Conservation (phyloP, 257 asterid species). For the Vinca minor region DNA sequence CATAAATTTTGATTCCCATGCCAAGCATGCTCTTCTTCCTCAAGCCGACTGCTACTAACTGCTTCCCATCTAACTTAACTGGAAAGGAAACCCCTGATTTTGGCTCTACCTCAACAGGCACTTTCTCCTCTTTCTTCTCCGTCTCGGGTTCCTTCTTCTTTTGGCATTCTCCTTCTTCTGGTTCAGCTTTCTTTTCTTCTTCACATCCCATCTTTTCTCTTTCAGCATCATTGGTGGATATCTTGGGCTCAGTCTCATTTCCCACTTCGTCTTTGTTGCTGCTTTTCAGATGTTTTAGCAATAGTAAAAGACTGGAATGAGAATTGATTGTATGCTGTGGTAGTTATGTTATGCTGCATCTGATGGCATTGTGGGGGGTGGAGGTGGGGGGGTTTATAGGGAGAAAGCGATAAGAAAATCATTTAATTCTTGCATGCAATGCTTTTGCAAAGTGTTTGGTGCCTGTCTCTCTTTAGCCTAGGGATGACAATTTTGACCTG, state of each 20-base stretch:
- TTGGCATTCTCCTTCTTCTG: constrained; percentile 22
- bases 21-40: constrained; percentile 80
- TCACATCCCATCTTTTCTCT: constrained; percentile 24
- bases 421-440: constrained; percentile 25
- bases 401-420: constrained; percentile 10
- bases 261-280: constrained; percentile 16
- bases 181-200: too few relatives aligned
- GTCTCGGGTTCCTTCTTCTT: constrained; percentile 20
- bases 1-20: constrained; percentile 56
- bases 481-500: too few relatives aligned
- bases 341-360: background rate
- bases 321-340: constrained; percentile 18
- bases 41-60: constrained; percentile 49
- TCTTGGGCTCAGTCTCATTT: constrained; percentile 14
- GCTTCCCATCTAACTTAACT: constrained; percentile 47
- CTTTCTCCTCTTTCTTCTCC: constrained; percentile 30
- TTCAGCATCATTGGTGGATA: constrained; percentile 5
- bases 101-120: constrained; percentile 48
- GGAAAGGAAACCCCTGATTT: constrained; percentile 62
- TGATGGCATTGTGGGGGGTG: too few relatives aligned
- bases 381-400: constrained; percentile 33
- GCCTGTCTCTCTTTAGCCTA: background rate
- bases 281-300: constrained; percentile 26
- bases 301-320: background rate
- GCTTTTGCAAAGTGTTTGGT: constrained; percentile 8